Evolutionary conservation across 306 rosid species (phyloP).

Genomic region (Aeschynomene evenia): DNA sequence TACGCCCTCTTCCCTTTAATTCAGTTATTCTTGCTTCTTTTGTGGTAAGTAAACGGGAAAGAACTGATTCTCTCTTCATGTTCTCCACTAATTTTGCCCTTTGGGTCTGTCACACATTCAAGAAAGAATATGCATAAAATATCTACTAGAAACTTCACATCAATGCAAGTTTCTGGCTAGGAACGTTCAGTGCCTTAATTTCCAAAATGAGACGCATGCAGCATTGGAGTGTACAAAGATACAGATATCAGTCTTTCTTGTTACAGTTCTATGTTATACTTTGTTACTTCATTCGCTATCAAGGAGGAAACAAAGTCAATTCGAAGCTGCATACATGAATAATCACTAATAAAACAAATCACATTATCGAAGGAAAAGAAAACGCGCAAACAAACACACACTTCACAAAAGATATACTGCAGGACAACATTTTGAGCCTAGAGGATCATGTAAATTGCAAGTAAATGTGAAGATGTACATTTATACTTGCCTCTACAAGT

Average conservation of each 20-base stretch:
- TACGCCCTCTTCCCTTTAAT: too few species aligned
- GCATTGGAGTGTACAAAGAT: not conserved
- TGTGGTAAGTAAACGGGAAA: too few species aligned
- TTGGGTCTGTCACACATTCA: too few species aligned
- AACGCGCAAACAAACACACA: not conserved
- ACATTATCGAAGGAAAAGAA: not conserved
- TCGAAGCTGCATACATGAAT: conserved; percentile 18
- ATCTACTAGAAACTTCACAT: too few species aligned
- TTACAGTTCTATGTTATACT: not conserved
- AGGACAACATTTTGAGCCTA: not conserved
- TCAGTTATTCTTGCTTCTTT: too few species aligned
- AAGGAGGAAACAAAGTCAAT: not conserved
- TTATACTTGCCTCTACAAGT: conserved; percentile 64
- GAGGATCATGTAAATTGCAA: not conserved
- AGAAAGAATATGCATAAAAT: too few species aligned
- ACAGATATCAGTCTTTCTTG: not conserved
- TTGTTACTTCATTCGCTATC: not conserved
- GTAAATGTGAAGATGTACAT: conserved; percentile 18
- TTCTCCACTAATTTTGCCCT: too few species aligned
- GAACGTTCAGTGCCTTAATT: conserved; percentile 4
- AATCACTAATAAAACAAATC: not conserved
- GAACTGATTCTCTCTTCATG: too few species aligned
- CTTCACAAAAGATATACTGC: not conserved
- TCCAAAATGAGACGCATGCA: not conserved
- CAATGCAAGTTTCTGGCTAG: not conserved